Conservation (phyloP, 208 protist species). For the Wallacemonas rigidus region DNA sequence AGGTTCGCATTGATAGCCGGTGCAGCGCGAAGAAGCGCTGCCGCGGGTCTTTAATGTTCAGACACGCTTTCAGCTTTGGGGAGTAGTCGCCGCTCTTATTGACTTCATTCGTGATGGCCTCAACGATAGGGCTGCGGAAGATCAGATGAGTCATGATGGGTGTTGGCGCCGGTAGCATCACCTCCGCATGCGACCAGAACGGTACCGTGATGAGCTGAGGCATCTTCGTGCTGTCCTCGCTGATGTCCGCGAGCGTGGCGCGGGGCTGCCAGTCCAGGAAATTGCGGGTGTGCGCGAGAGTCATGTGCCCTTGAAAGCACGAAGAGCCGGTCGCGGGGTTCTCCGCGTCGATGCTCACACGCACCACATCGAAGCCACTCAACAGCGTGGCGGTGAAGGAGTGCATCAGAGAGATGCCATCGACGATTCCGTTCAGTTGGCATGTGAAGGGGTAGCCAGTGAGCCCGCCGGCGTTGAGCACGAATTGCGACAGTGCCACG, state of each 20-base stretch:
- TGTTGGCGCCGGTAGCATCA: neutral
- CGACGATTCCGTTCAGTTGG: conserved; percentile 69
- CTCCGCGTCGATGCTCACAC: conserved; percentile 40
- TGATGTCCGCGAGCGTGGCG: conserved; percentile 8
- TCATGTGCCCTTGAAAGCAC: conserved; percentile 55
- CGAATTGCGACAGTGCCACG: neutral
- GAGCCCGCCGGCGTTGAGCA: neutral
- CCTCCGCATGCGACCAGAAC: conserved; percentile 11
- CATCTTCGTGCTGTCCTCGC: neutral
- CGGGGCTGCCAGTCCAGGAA: conserved; percentile 74
- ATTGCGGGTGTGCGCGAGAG: conserved; percentile 60
- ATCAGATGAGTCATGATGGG: conserved; percentile 3
- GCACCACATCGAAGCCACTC: conserved; percentile 74
- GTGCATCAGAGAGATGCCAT: conserved; percentile 47
- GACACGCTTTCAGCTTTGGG: neutral
- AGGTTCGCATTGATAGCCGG: neutral
- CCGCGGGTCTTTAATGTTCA: neutral
- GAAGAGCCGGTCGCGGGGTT: conserved; percentile 26
- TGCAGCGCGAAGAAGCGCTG: neutral
- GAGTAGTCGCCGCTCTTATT: neutral
- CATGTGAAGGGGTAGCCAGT: conserved; percentile 17
- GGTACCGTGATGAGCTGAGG: conserved; percentile 5
- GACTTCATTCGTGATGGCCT: neutral
- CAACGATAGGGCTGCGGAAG: neutral
- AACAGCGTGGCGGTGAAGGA: conserved; percentile 68